Conservation (phyloP, 202 grass and related monocot genomes). For the Saccharum hybrid region DNA sequence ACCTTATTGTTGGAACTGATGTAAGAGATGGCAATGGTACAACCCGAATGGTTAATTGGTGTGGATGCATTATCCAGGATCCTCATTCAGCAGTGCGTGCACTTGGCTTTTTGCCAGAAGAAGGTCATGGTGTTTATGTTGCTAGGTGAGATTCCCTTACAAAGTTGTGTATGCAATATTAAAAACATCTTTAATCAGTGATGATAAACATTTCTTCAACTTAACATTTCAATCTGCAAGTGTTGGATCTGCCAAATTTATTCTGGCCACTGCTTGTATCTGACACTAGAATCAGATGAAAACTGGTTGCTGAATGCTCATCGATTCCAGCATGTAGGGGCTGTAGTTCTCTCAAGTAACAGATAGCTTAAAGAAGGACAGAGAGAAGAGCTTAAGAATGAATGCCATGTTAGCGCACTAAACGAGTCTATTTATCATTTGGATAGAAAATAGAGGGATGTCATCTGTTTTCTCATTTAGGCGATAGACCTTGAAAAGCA, state of each 20-base stretch:
- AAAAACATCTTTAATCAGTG: constrained; percentile 10
- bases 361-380: not conserved
- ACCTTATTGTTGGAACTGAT: constrained; percentile 89
- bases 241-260: not conserved
- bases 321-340: not conserved
- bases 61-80: no score
- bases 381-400: not conserved
- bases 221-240: constrained; percentile 12
- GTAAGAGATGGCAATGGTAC: constrained; percentile 60
- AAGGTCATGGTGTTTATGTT: constrained; percentile 99
- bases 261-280: constrained; percentile 17
- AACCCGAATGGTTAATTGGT: no score
- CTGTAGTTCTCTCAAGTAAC: constrained; percentile 2
- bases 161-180: constrained; percentile 19
- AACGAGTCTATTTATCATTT: constrained; percentile 11
- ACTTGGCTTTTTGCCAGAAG: constrained; percentile 61
- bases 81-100: no score
- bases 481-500: not conserved
- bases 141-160: constrained; percentile 68
- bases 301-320: not conserved
- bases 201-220: not conserved
- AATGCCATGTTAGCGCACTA: constrained; percentile 21
- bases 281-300: not conserved
- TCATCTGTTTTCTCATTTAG: not conserved
- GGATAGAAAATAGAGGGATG: not conserved